Conservation (phyloP, 805 yeast genomes). For the Yarrowia divulgata region DNA sequence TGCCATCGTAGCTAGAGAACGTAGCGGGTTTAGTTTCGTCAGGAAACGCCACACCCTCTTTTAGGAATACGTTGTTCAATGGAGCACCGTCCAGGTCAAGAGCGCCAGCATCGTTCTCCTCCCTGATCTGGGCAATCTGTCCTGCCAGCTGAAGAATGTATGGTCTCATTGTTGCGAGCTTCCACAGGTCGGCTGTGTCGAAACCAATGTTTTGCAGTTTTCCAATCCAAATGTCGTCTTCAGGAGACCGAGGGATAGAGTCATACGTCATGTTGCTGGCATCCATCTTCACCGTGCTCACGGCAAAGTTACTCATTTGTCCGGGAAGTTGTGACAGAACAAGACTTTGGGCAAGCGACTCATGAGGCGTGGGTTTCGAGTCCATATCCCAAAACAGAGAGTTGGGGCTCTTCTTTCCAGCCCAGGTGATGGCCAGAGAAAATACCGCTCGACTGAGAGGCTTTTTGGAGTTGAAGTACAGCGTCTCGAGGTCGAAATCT, state of each 20-base stretch:
- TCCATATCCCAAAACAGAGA: constrained; percentile 79
- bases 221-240: constrained; percentile 62
- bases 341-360: constrained; percentile 17
- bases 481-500: constrained; percentile 67
- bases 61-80: constrained; percentile 28
- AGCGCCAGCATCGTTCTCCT: constrained; percentile 24
- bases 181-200: constrained; percentile 79
- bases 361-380: constrained; percentile 19
- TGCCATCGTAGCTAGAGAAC: constrained; percentile 65
- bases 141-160: constrained; percentile 58
- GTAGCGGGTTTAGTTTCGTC: constrained; percentile 15
- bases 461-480: constrained; percentile 70
- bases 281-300: constrained; percentile 29
- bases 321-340: constrained; percentile 34
- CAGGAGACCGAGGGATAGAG: constrained; percentile 41
- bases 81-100: constrained; percentile 20
- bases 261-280: constrained; percentile 24
- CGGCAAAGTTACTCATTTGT: constrained; percentile 35
- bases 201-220: constrained; percentile 77
- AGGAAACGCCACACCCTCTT: constrained; percentile 23
- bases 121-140: constrained; percentile 19
- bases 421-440: constrained; percentile 74
- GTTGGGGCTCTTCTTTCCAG: constrained; percentile 60
- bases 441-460: constrained; percentile 73
- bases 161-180: constrained; percentile 71